These are phyloP conservation scores for Tricladium varicosporioides DNA, from an alignment of 2,329 filamentous ascomycete species.

Conservation along the genomic window DNA sequence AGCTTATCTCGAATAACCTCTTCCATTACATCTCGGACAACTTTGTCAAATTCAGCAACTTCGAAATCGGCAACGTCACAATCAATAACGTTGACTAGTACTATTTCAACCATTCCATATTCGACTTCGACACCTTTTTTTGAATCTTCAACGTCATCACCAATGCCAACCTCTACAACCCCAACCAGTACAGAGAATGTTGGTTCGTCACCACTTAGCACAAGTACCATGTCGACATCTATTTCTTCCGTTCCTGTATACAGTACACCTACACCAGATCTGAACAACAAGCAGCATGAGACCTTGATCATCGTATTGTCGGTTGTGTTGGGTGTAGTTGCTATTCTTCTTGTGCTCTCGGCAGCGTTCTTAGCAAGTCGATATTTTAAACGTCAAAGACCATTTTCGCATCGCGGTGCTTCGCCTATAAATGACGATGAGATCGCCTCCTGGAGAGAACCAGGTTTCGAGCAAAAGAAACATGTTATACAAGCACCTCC, in stretches of 20 bases:
- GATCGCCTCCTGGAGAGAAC: conserved; percentile 57
- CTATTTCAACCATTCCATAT: conserved; percentile 3
- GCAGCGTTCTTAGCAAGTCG: conserved; percentile 24
- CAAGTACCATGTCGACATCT: neutral
- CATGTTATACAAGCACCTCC: conserved; percentile 11
- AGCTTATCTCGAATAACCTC: neutral
- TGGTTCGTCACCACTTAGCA: neutral
- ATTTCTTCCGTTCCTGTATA: conserved; percentile 1
- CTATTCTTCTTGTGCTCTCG: conserved; percentile 22
- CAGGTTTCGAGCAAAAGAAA: conserved; percentile 17
- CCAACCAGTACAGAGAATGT: neutral
- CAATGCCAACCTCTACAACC: conserved; percentile 2
- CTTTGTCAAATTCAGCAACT: neutral
- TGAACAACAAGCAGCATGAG: conserved; percentile 3
- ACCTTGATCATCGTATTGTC: conserved; percentile 29
- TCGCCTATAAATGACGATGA: conserved; percentile 64
- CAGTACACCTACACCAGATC: neutral
- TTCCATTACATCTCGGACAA: conserved; percentile 2
- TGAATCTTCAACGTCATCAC: neutral
- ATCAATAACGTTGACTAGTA: conserved; percentile 10
- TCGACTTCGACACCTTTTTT: neutral
- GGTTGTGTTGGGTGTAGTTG: conserved; percentile 27
- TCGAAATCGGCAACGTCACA: neutral
- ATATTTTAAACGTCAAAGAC: conserved; percentile 30
- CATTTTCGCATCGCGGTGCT: conserved; percentile 52